Percentiles rank a stretch among this genome's conserved stretches.
phyloP scores from a whole-genome alignment of 1,139 yeast species.

The Torulaspora pretoriensis region DNA sequence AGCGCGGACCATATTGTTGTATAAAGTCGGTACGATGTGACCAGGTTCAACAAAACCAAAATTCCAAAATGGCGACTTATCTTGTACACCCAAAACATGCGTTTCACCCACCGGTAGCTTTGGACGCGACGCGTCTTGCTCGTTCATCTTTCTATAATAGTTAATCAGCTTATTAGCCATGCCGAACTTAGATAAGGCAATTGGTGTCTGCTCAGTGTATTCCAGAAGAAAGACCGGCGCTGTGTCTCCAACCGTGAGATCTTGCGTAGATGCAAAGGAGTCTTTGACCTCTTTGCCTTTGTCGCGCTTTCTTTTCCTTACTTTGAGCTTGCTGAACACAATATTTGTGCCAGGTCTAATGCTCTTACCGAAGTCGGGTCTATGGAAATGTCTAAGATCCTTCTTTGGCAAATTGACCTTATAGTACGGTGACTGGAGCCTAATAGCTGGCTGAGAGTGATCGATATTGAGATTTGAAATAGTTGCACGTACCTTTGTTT shows the following conservation, averaged over 20 bases:
- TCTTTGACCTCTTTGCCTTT: constrained; percentile 77
- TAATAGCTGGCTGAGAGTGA: constrained; percentile 82
- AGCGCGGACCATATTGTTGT: constrained; percentile 88
- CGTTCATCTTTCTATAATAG: constrained; percentile 79
- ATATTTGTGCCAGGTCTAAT: constrained; percentile 76
- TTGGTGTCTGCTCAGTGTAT: constrained; percentile 86
- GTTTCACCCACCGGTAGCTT: constrained; percentile 91
- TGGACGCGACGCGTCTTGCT: constrained; percentile 83
- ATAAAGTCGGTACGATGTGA: constrained; percentile 85
- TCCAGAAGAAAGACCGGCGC: constrained; percentile 77
- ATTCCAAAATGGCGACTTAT: constrained; percentile 96
- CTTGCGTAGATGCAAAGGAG: constrained; percentile 64
- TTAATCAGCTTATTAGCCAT: constrained; percentile 95
- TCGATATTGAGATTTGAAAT: constrained; percentile 88
- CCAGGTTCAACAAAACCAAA: constrained; percentile 97
- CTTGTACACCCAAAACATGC: constrained; percentile 90
- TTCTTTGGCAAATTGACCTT: constrained; percentile 68
- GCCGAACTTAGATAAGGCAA: constrained; percentile 80
- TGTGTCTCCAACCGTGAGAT: constrained; percentile 79
- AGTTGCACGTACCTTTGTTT: constrained; percentile 87
- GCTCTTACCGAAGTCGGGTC: constrained; percentile 57
- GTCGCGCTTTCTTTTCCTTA: constrained; percentile 86
- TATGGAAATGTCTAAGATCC: constrained; percentile 75
- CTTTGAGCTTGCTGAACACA: constrained; percentile 68
- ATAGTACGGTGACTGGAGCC: constrained; percentile 88